Evolutionary conservation across 257 asterid species (phyloP).

Genomic region (Rauvolfia tetraphylla): DNA sequence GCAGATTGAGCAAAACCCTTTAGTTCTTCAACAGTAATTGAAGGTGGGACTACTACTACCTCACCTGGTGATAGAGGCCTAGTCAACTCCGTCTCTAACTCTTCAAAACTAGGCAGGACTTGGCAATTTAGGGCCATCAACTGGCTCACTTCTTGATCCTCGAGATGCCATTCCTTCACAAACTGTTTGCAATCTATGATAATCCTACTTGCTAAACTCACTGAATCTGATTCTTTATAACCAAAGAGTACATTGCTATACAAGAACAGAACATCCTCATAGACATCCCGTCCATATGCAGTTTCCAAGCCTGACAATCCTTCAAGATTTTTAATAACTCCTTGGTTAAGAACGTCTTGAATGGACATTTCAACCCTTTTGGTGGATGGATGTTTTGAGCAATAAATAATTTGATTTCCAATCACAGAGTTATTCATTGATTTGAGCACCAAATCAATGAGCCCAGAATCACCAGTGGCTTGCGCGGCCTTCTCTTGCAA

Average conservation of each 20-base stretch:
- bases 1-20: slow-evolving; percentile 54
- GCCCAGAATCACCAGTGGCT: slow-evolving; percentile 24
- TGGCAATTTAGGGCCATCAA: slow-evolving; percentile 46
- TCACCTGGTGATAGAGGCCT: slow-evolving; percentile 68
- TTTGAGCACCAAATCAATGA: slow-evolving; percentile 32
- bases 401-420: slow-evolving; percentile 27
- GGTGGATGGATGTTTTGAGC: slow-evolving; percentile 21
- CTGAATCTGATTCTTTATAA: slow-evolving; percentile 28
- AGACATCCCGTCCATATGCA: slow-evolving; percentile 12
- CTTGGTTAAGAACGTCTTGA: slow-evolving; percentile 14
- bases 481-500: slow-evolving; percentile 31
- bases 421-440: slow-evolving; percentile 20
- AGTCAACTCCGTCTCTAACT: slow-evolving; percentile 52
- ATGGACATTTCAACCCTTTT: slow-evolving; percentile 29
- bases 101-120: slow-evolving; percentile 73
- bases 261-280: slow-evolving; percentile 44
- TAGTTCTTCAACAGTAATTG: slow-evolving; percentile 48
- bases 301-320: slow-evolving; percentile 6
- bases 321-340: slow-evolving; percentile 22
- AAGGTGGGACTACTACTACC: slow-evolving; percentile 46
- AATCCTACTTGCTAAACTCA: slow-evolving; percentile 25
- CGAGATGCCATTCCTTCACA: slow-evolving; percentile 48
- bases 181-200: slow-evolving; percentile 45
- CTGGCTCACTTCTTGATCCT: slow-evolving; percentile 16
- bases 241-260: slow-evolving; percentile 42